Base-by-base conservation (phyloP, 768 basidiomycete genomes). In the Clitopilus passeckerianus region DNA sequence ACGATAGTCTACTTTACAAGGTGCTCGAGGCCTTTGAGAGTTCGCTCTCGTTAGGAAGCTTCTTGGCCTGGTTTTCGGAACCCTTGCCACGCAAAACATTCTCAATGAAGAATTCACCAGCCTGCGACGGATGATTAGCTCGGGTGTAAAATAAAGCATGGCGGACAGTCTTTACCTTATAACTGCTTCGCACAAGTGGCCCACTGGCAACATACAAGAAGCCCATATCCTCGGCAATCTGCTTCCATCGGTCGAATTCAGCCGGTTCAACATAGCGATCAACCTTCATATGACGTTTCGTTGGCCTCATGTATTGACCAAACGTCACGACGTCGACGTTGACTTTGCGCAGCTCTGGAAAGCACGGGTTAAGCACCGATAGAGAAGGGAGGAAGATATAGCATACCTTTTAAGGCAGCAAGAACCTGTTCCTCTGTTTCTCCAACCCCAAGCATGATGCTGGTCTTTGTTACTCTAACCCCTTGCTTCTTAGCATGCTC, bases 281-380 rank as follows among this genome's bases (percentile, higher is more conserved):
- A 9, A 99, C 97, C 73, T 98, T 99, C 97, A 99, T 98, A 74
- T 99, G 97, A 27, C 88, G 84, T 73, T 98, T 98, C 8, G 97
- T 98, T 6, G 97, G 97, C 54, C 97, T 90, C 97, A 99, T 98
- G 73, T 99, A 99, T 75, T 99, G 97, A 1, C 97, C 97, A 70
- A 99, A 98, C 1, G 97, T 99, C 27, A 99, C 94, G 6, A 99
- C 96, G 68, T 98, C 96, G 50, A 98, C 95, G 64, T 93, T 83
- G 52, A 86, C 78, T 64, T 87, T 87, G 46, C 96, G 89, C 6
- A 98, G 81, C 63, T 96, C 97, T 98, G 70, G 52, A 56, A 35
- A 59, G 46, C 8, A n/a, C 55, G 54, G 63, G 30, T 54, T 53
- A 20, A 63, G 54, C 22, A 57, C 16, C 23, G 57, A 24, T 59